phyloP scores from a whole-genome alignment of 1,284 basidiomycete species.

The Rhodotorula sp. region DNA sequence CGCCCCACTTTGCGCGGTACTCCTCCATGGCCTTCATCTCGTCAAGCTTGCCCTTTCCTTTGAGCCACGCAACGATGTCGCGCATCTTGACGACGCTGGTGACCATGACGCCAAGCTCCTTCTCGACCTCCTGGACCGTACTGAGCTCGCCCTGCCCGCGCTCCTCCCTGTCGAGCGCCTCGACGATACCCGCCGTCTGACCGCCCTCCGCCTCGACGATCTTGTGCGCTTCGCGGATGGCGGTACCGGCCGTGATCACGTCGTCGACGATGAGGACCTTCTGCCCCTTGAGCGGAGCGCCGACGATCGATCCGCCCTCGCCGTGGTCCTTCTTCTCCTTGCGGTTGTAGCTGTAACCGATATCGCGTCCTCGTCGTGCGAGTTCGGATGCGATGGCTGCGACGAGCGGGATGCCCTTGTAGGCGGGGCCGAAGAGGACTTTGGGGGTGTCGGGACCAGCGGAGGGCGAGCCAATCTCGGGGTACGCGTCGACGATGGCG shows the following conservation, averaged over 20 bases:
- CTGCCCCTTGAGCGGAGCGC: conserved; percentile 73
- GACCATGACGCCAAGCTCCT: conserved; percentile 64
- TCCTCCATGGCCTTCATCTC: conserved; percentile 72
- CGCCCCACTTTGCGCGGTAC: conserved; percentile 78
- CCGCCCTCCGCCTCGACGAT: conserved; percentile 62
- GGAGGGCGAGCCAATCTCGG: conserved; percentile 36
- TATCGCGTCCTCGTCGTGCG: conserved; percentile 58
- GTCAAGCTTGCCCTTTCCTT: conserved; percentile 60
- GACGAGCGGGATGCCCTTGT: conserved; percentile 95
- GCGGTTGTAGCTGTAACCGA: conserved; percentile 86
- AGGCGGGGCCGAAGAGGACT: conserved; percentile 93
- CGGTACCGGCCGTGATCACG: conserved; percentile 95
- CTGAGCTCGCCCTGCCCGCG: conserved; percentile 63
- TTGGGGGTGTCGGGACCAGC: conserved; percentile 62
- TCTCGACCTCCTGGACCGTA: conserved; percentile 82
- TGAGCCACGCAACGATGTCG: conserved; percentile 82
- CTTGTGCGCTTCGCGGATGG: conserved; percentile 75
- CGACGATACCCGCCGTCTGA: conserved; percentile 83
- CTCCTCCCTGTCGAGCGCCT: conserved; percentile 88
- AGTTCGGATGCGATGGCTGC: conserved; percentile 81
- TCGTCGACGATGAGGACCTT: conserved; percentile 89
- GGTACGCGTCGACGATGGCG: conserved; percentile 60
- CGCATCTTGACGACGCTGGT: conserved; percentile 77
- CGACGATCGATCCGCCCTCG: conserved; percentile 92
- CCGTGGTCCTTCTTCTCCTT: conserved; percentile 97